Evolutionary conservation across 495 filamentous ascomycete species (phyloP).

Genomic region (Penicillium egyptiacum): DNA sequence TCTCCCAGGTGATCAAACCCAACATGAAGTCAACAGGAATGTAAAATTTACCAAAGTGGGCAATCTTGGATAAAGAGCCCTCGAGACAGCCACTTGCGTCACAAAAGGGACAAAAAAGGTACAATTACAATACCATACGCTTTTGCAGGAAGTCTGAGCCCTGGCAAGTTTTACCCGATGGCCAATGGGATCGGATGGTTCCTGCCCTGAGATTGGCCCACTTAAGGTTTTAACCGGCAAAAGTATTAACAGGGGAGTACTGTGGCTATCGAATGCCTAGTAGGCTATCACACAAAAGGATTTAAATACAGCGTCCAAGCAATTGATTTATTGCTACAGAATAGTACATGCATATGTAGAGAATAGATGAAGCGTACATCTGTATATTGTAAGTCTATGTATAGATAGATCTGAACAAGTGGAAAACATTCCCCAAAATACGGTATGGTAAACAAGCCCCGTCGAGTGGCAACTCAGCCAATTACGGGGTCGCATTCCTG

Average conservation of each 20-base stretch:
- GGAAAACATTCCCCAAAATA: slow-evolving; percentile 1
- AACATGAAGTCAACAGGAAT: slow-evolving; percentile 15
- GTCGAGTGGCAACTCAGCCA: slow-evolving; percentile 16
- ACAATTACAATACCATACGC: slow-evolving; percentile 6
- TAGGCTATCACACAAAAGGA: not conserved
- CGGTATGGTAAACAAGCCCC: slow-evolving; percentile 15
- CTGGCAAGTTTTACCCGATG: not conserved
- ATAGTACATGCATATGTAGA: not conserved
- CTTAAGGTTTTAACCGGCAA: not conserved
- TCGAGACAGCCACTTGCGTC: slow-evolving; percentile 25
- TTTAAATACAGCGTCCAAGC: not conserved
- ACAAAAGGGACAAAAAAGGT: slow-evolving; percentile 4
- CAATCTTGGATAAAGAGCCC: slow-evolving; percentile 4
- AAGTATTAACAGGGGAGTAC: not conserved
- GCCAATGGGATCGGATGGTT: slow-evolving; percentile 6
- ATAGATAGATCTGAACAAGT: not conserved
- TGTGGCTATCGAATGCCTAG: not conserved
- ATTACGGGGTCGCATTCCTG: not conserved
- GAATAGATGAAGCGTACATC: not conserved
- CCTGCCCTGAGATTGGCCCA: not conserved
- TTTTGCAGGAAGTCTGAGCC: slow-evolving; percentile 1
- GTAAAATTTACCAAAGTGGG: not conserved
- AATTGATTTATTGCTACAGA: not conserved
- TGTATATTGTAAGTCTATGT: too few species aligned
- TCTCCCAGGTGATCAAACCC: not conserved